Conservation (phyloP, 768 basidiomycete genomes). For the Xerocomellus chrysenteron region DNA sequence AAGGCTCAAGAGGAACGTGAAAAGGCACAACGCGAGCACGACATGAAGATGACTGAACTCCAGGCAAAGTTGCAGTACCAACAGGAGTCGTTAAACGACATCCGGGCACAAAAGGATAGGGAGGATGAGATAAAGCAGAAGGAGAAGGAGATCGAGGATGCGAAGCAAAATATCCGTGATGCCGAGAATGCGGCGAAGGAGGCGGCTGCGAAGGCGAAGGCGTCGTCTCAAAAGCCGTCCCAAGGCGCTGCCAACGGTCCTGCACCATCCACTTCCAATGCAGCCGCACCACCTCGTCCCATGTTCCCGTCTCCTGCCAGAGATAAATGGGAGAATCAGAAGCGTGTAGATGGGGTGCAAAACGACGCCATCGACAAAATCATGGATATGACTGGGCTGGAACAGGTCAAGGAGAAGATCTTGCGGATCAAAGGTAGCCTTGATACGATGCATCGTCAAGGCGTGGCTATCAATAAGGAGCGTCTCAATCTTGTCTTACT, state of each 20-base stretch:
- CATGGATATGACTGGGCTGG: constrained; percentile 71
- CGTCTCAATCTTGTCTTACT: constrained; percentile 62
- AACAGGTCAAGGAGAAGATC: constrained; percentile 59
- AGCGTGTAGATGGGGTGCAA: constrained; percentile 49
- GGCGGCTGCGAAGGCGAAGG: constrained; percentile 1
- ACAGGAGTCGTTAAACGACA: constrained; percentile 36
- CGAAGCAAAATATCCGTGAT: constrained; percentile 19
- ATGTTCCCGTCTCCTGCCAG: constrained; percentile 38
- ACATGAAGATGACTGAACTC: constrained; percentile 40
- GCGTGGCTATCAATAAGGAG: constrained; percentile 49
- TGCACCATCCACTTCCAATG: constrained; percentile 3
- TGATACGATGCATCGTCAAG: constrained; percentile 54
- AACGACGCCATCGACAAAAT: constrained; percentile 60
- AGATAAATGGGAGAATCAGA: constrained; percentile 58
- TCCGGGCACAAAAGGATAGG: constrained; percentile 40
- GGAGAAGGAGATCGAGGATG: constrained; percentile 43
- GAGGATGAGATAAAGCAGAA: constrained; percentile 45
- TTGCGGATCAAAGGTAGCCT: constrained; percentile 61
- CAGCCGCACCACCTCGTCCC: constrained; percentile 5
- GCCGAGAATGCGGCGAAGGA: constrained; percentile 13
- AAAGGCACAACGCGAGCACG: constrained; percentile 43
- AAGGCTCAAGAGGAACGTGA: constrained; percentile 46
- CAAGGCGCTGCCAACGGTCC: constrained; percentile 1
- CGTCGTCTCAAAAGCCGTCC: background rate
- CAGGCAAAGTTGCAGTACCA: constrained; percentile 38